Evolutionary conservation across 495 filamentous ascomycete species (phyloP).

Genomic region (Staphylotrichum tortipilum): DNA sequence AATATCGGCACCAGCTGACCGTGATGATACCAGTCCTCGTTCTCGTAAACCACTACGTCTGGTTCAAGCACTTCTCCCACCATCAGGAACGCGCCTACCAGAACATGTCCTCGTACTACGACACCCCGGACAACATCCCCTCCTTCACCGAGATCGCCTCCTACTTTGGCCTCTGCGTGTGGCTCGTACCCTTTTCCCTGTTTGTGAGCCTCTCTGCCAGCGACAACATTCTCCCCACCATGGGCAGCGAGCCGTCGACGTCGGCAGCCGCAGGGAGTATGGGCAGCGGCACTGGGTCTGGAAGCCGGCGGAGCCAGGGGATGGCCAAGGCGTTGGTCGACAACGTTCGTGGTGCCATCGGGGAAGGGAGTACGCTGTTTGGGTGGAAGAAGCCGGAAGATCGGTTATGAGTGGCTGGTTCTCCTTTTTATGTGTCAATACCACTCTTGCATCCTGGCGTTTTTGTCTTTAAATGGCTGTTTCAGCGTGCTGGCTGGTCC

Average conservation of each 20-base stretch:
- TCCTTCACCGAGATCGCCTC: constrained; percentile 91
- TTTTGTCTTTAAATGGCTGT: too few species aligned
- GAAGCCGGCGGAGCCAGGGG: constrained; percentile 58
- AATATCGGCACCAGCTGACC: neutral
- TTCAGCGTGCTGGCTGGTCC: neutral
- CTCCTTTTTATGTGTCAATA: neutral
- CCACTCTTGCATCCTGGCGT: neutral
- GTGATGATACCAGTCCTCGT: constrained; percentile 54
- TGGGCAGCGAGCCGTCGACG: constrained; percentile 44
- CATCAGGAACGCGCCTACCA: constrained; percentile 41
- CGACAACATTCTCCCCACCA: constrained; percentile 89
- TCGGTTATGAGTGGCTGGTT: constrained; percentile 10
- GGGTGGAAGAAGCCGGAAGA: constrained; percentile 50
- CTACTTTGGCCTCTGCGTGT: constrained; percentile 93
- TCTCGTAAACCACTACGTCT: constrained; percentile 86
- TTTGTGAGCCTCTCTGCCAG: constrained; percentile 89
- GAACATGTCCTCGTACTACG: constrained; percentile 46
- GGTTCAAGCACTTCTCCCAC: constrained; percentile 87
- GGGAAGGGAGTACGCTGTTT: constrained; percentile 61
- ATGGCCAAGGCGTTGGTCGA: constrained; percentile 89
- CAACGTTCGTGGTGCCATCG: constrained; percentile 60
- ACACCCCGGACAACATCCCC: constrained; percentile 52
- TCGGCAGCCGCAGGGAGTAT: constrained; percentile 20
- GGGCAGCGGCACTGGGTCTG: constrained; percentile 31
- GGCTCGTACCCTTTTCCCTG: constrained; percentile 90